Conservation (phyloP, 192 early-diverging fungal species). For the Haplosporangium gracile region DNA sequence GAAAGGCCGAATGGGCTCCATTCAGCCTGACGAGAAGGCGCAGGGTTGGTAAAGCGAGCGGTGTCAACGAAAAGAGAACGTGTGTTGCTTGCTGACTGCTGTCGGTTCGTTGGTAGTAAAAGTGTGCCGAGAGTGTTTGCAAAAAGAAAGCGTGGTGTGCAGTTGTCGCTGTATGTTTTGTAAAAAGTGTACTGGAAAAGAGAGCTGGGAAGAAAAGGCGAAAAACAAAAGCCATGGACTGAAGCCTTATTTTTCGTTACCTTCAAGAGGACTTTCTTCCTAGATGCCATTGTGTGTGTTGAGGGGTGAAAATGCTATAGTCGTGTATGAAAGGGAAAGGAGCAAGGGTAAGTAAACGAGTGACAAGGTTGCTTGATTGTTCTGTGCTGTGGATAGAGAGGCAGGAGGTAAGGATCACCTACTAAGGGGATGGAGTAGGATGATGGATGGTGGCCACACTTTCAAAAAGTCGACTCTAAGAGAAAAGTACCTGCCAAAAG, state of each 20-base stretch:
- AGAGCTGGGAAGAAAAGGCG: neutral
- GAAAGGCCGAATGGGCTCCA: conserved; percentile 7
- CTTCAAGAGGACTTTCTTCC: conserved; percentile 71
- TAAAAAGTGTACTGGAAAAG: neutral
- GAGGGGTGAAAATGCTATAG: neutral
- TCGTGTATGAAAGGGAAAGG: neutral
- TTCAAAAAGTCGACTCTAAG: neutral
- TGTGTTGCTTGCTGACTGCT: neutral
- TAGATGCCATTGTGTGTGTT: conserved; percentile 46
- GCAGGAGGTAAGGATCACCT: neutral
- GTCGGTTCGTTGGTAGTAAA: neutral
- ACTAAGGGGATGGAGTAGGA: neutral
- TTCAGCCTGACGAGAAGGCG: neutral
- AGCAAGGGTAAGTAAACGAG: neutral
- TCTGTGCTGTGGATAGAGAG: neutral
- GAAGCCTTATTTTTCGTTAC: conserved; percentile 30
- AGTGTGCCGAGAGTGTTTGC: neutral
- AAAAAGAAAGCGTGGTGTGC: neutral
- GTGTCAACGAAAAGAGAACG: neutral
- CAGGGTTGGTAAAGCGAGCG: neutral
- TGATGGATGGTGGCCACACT: conserved; percentile 1
- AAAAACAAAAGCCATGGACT: too few relatives aligned
- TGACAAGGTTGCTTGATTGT: neutral
- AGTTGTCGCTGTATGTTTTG: neutral
- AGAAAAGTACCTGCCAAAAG: neutral